Evolutionary conservation across 345 rosid genomes (phyloP).

Genomic region (Citrus sinensis): DNA sequence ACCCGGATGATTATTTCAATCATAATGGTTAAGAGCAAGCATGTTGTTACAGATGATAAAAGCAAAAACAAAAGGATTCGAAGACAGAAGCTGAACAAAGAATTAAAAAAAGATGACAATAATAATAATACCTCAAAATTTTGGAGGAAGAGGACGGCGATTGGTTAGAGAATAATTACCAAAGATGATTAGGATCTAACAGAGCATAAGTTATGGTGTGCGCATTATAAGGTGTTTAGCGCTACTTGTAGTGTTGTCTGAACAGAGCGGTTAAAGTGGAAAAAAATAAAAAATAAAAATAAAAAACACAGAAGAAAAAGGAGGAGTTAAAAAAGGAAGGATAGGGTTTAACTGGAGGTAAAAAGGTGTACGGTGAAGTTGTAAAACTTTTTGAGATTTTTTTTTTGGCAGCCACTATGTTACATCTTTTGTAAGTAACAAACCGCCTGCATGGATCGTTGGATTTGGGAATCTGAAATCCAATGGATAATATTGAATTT

Average conservation of each 20-base stretch:
- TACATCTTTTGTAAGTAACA: too few species aligned
- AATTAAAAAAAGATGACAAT: neutral
- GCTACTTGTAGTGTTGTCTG: neutral
- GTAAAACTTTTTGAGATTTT: too few species aligned
- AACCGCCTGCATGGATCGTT: too few species aligned
- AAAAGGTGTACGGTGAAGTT: too few species aligned
- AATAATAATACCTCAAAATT: slow-evolving; percentile 20
- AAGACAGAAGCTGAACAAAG: neutral
- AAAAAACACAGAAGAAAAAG: too few species aligned
- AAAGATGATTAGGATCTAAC: slow-evolving; percentile 16
- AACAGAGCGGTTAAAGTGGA: neutral
- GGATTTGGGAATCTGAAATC: too few species aligned
- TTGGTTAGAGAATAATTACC: neutral
- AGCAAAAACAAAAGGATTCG: neutral
- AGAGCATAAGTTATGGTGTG: neutral
- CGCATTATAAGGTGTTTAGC: neutral
- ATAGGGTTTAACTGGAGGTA: too few species aligned
- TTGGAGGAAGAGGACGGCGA: slow-evolving; percentile 12
- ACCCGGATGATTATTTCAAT: slow-evolving; percentile 28
- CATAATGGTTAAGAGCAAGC: neutral
- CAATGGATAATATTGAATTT: too few species aligned
- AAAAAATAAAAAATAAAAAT: neutral
- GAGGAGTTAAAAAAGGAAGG: too few species aligned
- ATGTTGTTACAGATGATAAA: neutral
- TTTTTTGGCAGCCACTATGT: too few species aligned